Percentiles rank a stretch among this genome's conserved stretches.
Conservation (phyloP, 768 basidiomycete genomes). For the Suillus subluteus region DNA sequence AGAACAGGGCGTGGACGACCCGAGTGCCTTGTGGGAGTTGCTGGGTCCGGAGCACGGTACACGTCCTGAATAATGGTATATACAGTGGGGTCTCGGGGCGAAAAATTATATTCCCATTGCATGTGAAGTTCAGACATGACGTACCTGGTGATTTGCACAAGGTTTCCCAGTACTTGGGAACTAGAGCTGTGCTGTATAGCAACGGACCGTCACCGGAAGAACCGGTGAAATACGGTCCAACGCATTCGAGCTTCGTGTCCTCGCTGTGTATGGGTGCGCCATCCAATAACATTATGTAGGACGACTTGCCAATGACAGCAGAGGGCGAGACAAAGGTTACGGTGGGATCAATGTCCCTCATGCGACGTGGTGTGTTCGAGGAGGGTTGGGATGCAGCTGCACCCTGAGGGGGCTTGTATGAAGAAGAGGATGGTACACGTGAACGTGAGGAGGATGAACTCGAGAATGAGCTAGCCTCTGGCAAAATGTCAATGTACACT, state of each 20-base stretch:
- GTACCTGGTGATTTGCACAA: constrained; percentile 59
- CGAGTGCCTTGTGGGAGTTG: constrained; percentile 23
- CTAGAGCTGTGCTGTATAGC: constrained; percentile 63
- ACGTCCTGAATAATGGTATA: constrained; percentile 74
- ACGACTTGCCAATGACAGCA: constrained; percentile 52
- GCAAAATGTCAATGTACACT: constrained; percentile 38
- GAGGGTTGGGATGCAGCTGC: constrained; percentile 8
- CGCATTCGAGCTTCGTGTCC: constrained; percentile 38
- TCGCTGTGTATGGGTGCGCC: constrained; percentile 57
- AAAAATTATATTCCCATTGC: constrained; percentile 21
- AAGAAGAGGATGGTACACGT: constrained; percentile 6
- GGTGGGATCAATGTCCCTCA: constrained; percentile 66
- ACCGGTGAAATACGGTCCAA: constrained; percentile 36
- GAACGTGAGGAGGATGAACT: constrained; percentile 8
- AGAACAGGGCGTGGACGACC: constrained; percentile 33
- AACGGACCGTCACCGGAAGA: constrained; percentile 34
- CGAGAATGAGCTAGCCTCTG: constrained; percentile 18
- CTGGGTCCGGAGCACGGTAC: constrained; percentile 31
- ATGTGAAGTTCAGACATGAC: background rate
- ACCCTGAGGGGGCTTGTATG: background rate
- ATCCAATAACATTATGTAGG: constrained; percentile 56
- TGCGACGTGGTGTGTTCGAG: constrained; percentile 47
- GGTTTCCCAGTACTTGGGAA: constrained; percentile 67
- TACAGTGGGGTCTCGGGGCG: constrained; percentile 59
- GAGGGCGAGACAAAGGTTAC: constrained; percentile 62